phyloP scores from a whole-genome alignment of 2,329 filamentous ascomycete species.

The Cladosporium sp. region DNA sequence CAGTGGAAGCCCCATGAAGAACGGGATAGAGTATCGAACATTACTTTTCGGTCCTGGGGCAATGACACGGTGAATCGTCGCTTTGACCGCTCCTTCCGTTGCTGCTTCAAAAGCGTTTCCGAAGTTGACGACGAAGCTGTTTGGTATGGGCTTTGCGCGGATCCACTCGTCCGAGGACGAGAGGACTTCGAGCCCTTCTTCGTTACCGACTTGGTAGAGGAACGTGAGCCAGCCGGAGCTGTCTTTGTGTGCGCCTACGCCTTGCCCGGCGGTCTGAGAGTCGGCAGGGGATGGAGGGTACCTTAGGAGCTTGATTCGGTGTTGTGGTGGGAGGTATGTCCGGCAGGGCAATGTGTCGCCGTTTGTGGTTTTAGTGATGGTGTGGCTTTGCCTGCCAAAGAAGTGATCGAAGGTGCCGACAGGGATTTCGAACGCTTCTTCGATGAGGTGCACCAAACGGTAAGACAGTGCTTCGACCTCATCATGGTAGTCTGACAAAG shows the following conservation, averaged over 20 bases:
- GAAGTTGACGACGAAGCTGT: conserved; percentile 53
- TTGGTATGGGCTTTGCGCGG: conserved; percentile 42
- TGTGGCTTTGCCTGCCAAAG: conserved; percentile 32
- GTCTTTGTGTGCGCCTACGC: conserved; percentile 58
- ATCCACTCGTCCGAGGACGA: conserved; percentile 46
- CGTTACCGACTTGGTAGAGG: conserved; percentile 53
- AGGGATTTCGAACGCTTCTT: conserved; percentile 48
- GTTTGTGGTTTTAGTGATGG: neutral
- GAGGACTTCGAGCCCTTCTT: conserved; percentile 48
- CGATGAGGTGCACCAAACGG: conserved; percentile 51
- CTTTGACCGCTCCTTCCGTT: conserved; percentile 48
- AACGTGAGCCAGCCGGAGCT: conserved; percentile 61
- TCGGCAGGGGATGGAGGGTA: conserved; percentile 39
- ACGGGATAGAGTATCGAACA: conserved; percentile 31
- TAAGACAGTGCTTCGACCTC: conserved; percentile 47
- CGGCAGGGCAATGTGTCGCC: neutral
- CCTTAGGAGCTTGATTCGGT: conserved; percentile 53
- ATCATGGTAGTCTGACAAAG: conserved; percentile 41
- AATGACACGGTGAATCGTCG: conserved; percentile 41
- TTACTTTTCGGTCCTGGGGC: conserved; percentile 17
- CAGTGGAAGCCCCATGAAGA: conserved; percentile 33
- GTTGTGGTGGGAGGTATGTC: conserved; percentile 37
- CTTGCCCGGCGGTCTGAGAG: conserved; percentile 34
- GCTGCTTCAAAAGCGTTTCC: conserved; percentile 55
- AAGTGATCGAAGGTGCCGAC: conserved; percentile 43